Base-by-base conservation (phyloP, 2,329 filamentous ascomycete species). In the Calcarisporium arbuscula region DNA sequence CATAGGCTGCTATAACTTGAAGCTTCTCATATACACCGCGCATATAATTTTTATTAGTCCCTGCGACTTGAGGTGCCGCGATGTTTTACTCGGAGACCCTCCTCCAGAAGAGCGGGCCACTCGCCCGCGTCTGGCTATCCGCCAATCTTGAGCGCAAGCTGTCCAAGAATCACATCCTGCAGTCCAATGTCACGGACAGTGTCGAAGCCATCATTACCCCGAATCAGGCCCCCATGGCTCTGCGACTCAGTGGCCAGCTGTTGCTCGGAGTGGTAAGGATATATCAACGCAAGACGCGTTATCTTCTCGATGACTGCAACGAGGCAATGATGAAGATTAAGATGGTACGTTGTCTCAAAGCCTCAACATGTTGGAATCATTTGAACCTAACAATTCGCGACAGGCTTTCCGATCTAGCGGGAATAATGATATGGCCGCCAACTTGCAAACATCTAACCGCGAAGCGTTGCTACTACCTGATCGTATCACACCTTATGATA, bases 21-120 rank as follows among this genome's bases (percentile, higher is more conserved):
- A n/a, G n/a, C n/a, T n/a, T n/a, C n/a, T n/a, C n/a, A n/a, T n/a
- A n/a, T n/a, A n/a, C n/a, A n/a, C n/a, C n/a, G n/a, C n/a, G n/a
- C n/a, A n/a, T n/a, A n/a, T n/a, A n/a, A n/a, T n/a, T n/a, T n/a
- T n/a, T n/a, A n/a, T n/a, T n/a, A n/a, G n/a, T n/a, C n/a, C n/a
- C n/a, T n/a, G n/a, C n/a, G n/a, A n/a, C n/a, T n/a, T n/a, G n/a
- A n/a, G n/a, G 41, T 47, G 46, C 37, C 64, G 67, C 56, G 58
- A 98, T 98, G 92, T 98, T 98, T 67, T 96, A 95, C 63, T 95
- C 92, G 35, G 88, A 95, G 70, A 88, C 87, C 36, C 77, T 98
- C 40, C 77, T 98, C 52, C 88, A 89, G 60, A 95, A 95, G 80
- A 95, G 87, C 51, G 92, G 92, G 70, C 90, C 92, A 54, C 67